phyloP scores from a whole-genome alignment of 1,284 basidiomycete species.

The Clitocybe nebularis region DNA sequence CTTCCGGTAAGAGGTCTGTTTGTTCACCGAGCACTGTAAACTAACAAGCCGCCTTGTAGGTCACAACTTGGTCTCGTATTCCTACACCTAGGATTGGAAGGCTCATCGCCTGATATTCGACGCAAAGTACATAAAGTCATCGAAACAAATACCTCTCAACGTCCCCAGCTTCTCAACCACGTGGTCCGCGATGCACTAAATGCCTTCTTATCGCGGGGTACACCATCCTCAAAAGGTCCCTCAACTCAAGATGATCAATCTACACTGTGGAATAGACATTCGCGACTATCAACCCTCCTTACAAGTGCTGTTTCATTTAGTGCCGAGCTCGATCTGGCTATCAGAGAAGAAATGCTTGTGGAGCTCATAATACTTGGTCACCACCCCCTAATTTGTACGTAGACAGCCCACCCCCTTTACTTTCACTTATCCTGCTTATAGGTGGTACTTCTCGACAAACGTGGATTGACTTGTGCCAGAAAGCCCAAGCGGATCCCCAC shows the following conservation, averaged over 20 bases:
- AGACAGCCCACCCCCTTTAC: constrained; percentile 1
- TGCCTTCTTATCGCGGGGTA: constrained; percentile 36
- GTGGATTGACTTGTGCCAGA: constrained; percentile 85
- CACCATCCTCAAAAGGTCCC: constrained; percentile 16
- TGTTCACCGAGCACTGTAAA: too few relatives aligned
- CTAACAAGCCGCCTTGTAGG: constrained; percentile 31
- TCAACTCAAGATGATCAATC: constrained; percentile 24
- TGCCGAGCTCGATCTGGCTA: constrained; percentile 31
- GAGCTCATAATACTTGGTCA: constrained; percentile 70
- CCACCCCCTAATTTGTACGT: constrained; percentile 65
- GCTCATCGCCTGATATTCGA: constrained; percentile 50
- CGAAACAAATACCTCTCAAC: constrained; percentile 25
- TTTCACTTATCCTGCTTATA: constrained; percentile 18
- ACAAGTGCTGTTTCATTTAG: constrained; percentile 43
- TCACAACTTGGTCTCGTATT: constrained; percentile 61
- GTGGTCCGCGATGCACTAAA: constrained; percentile 58
- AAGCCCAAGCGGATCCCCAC: constrained; percentile 64
- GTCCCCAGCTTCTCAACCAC: constrained; percentile 45
- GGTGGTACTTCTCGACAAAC: constrained; percentile 56
- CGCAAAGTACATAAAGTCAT: constrained; percentile 44
- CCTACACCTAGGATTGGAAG: constrained; percentile 64
- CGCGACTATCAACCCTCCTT: constrained; percentile 47
- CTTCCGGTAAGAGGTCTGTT: constrained; percentile 56
- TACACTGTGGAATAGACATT: constrained; percentile 39
- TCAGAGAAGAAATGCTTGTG: constrained; percentile 44